Percentiles rank a stretch among this genome's conserved stretches.
Conservation (phyloP, 352 stramenopile species). For the Globisporangium sylvaticum region DNA sequence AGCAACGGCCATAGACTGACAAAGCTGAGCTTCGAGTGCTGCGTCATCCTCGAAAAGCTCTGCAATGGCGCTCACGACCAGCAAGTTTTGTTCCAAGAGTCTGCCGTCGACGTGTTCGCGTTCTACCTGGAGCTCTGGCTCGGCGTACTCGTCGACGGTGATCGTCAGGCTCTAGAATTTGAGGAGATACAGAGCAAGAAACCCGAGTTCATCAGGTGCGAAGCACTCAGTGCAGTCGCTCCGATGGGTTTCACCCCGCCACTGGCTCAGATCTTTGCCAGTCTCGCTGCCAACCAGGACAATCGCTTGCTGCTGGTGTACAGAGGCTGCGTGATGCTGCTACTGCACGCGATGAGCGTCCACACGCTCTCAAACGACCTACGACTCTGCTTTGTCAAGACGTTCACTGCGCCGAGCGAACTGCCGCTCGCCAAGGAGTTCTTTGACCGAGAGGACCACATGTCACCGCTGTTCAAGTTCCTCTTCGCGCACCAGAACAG, state of each 20-base stretch:
- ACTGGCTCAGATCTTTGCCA: constrained; percentile 11
- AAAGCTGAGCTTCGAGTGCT: constrained; percentile 27
- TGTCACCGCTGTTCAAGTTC: constrained; percentile 51
- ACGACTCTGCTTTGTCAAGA: constrained; percentile 20
- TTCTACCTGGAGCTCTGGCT: constrained; percentile 36
- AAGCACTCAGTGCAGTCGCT: background rate
- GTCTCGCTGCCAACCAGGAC: constrained; percentile 9
- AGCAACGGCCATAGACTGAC: constrained; percentile 1
- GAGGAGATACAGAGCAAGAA: background rate
- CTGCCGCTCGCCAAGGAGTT: constrained; percentile 19
- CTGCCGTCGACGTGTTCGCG: constrained; percentile 36
- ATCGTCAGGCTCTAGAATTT: background rate
- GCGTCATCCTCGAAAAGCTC: constrained; percentile 40
- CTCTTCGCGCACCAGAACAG: constrained; percentile 38
- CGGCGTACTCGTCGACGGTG: background rate
- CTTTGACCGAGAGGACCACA: constrained; percentile 40
- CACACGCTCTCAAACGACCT: constrained; percentile 20
- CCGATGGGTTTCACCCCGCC: constrained; percentile 16
- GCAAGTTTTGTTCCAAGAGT: constrained; percentile 36
- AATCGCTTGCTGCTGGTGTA: constrained; percentile 26
- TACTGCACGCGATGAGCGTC: constrained; percentile 26
- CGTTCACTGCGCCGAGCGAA: constrained; percentile 25
- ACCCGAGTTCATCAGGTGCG: background rate
- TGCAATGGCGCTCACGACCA: constrained; percentile 32
- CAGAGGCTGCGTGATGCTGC: constrained; percentile 1